Percentiles rank a stretch among this genome's conserved stretches.
Evolutionary conservation across 768 basidiomycete species (phyloP).

Genomic region (Crassisporium funariophilum): DNA sequence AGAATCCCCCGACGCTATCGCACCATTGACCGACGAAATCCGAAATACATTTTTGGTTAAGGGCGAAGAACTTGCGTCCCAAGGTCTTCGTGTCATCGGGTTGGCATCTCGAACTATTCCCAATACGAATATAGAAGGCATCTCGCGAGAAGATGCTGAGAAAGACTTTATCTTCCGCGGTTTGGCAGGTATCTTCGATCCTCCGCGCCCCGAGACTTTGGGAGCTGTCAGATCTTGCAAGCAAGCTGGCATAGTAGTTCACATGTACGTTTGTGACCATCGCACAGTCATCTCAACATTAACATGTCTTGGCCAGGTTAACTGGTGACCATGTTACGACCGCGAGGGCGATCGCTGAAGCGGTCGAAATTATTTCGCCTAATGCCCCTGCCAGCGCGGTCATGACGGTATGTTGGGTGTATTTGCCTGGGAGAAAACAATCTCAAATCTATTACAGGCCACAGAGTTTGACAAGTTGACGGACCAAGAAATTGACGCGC

Average conservation of each 20-base stretch:
- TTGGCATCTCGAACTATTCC: conserved; percentile 30
- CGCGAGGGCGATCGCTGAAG: conserved; percentile 51
- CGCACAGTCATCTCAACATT: background rate
- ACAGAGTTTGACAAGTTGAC: conserved; percentile 54
- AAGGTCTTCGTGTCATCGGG: conserved; percentile 44
- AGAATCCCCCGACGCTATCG: conserved; percentile 18
- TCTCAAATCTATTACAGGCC: conserved; percentile 27
- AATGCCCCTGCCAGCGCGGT: conserved; percentile 41
- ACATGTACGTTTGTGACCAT: conserved; percentile 30
- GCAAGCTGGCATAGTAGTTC: conserved; percentile 53
- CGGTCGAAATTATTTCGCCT: conserved; percentile 47
- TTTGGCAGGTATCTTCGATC: conserved; percentile 58
- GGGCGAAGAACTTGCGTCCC: conserved; percentile 40
- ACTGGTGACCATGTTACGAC: conserved; percentile 58
- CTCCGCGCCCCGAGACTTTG: conserved; percentile 54
- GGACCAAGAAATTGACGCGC: conserved; percentile 50
- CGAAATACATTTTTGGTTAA: conserved; percentile 30
- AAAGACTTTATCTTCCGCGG: conserved; percentile 50
- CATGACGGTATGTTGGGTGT: conserved; percentile 31
- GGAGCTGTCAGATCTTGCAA: conserved; percentile 53
- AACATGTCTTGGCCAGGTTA: conserved; percentile 36
- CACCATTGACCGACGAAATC: conserved; percentile 31
- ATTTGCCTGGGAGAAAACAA: no score
- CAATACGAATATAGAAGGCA: conserved; percentile 20
- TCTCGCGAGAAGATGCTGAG: conserved; percentile 48